Conservation (phyloP, 1,139 yeast genomes). For the Blastobotrys buckinghamii region DNA sequence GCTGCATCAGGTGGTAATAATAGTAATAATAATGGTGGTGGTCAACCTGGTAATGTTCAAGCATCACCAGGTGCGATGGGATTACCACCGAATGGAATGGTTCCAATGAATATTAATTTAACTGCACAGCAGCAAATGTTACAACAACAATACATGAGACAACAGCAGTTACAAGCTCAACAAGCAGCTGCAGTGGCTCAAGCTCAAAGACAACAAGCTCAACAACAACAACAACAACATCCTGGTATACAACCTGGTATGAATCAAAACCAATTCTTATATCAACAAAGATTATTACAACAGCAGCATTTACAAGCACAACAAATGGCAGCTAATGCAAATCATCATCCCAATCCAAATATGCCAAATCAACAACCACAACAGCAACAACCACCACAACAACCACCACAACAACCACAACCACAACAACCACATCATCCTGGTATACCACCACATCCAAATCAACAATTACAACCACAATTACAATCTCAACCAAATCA, state of each 20-base stretch:
- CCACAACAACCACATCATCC: slow-evolving; percentile 5
- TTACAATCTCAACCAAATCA: not conserved
- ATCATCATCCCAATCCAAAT: too few species aligned
- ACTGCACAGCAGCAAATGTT: slow-evolving; percentile 6
- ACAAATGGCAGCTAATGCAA: too few species aligned
- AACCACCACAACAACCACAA: slow-evolving; percentile 9
- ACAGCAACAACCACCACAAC: not conserved
- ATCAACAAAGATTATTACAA: too few species aligned
- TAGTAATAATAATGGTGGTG: too few species aligned
- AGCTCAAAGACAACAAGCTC: not conserved
- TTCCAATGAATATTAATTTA: too few species aligned
- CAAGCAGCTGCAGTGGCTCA: not conserved
- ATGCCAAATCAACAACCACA: too few species aligned
- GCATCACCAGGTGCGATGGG: not conserved
- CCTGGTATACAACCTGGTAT: slow-evolving; percentile 7
- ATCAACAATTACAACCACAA: not conserved
- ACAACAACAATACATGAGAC: too few species aligned
- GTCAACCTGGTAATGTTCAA: not conserved
- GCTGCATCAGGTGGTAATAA: not conserved
- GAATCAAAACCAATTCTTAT: too few species aligned
- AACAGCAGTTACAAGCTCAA: slow-evolving; percentile 4
- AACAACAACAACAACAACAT: not conserved
- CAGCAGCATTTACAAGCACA: too few species aligned
- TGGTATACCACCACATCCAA: slow-evolving; percentile 4
- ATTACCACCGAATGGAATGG: not conserved